Conservation (phyloP, 1,284 basidiomycete genomes). For the Leccinum solheimii region DNA sequence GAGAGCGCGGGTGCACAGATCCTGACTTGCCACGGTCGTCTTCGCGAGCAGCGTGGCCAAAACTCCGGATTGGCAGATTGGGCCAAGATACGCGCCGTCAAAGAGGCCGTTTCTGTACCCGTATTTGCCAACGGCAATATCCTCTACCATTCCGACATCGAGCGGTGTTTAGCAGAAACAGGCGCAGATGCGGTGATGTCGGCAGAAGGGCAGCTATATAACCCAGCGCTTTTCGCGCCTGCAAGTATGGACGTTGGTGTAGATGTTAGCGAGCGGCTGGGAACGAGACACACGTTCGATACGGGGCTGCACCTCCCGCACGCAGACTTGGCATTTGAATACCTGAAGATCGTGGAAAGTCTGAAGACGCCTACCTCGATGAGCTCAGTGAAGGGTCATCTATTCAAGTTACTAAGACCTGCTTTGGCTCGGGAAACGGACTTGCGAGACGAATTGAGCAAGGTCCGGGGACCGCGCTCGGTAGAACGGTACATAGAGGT, state of each 20-base stretch:
- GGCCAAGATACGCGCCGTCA: conserved; percentile 83
- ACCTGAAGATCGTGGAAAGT: conserved; percentile 76
- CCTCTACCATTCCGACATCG: conserved; percentile 80
- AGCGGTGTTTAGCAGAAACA: conserved; percentile 75
- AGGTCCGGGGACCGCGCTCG: conserved; percentile 45
- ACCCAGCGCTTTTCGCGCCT: conserved; percentile 76
- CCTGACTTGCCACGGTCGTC: conserved; percentile 90
- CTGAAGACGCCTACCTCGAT: conserved; percentile 73
- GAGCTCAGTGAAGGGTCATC: conserved; percentile 86
- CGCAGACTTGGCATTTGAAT: conserved; percentile 77
- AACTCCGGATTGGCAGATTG: conserved; percentile 81
- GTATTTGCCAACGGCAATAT: conserved; percentile 99
- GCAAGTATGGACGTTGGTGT: neutral
- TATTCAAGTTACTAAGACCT: conserved; percentile 91
- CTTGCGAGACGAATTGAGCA: conserved; percentile 70
- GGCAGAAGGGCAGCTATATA: conserved; percentile 95
- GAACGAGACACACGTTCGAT: conserved; percentile 25
- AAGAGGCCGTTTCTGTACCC: conserved; percentile 84
- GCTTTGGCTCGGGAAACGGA: conserved; percentile 71
- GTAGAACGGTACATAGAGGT: conserved; percentile 54
- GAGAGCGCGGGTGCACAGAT: conserved; percentile 95
- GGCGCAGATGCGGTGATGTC: conserved; percentile 93
- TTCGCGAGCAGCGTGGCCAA: conserved; percentile 90
- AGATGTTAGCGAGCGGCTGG: neutral
- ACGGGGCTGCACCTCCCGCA: conserved; percentile 58